Conservation (phyloP, 208 protist species). For the Leishmania guyanensis region DNA sequence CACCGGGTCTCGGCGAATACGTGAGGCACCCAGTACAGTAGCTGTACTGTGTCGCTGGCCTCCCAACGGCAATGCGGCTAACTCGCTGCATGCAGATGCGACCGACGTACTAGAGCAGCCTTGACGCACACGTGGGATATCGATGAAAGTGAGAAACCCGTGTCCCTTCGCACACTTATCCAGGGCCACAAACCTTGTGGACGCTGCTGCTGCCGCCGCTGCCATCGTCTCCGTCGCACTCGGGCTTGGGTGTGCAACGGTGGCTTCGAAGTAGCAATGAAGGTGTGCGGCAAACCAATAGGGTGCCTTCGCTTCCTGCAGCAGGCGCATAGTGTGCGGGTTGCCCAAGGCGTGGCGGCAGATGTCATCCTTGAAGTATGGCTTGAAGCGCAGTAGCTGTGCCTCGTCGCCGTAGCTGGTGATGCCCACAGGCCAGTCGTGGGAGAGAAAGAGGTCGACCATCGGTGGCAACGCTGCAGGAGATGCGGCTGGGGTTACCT, state of each 20-base stretch:
- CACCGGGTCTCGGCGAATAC: slow-evolving; percentile 61
- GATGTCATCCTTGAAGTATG: slow-evolving; percentile 90
- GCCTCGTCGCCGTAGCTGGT: slow-evolving; percentile 83
- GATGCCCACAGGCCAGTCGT: slow-evolving; percentile 93
- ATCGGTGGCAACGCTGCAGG: slow-evolving; percentile 5
- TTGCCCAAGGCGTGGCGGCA: slow-evolving; percentile 73
- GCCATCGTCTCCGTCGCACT: too few species aligned
- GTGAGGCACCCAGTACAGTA: slow-evolving; percentile 14
- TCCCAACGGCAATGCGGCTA: background rate
- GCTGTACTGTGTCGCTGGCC: background rate
- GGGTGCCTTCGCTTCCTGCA: slow-evolving; percentile 53
- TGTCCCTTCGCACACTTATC: slow-evolving; percentile 86
- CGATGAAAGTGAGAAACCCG: slow-evolving; percentile 83
- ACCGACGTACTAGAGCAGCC: background rate
- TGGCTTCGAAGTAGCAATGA: slow-evolving; percentile 87
- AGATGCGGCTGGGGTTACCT: background rate
- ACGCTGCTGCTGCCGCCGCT: slow-evolving; percentile 6
- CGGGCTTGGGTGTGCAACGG: slow-evolving; percentile 40
- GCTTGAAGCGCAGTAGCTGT: slow-evolving; percentile 82
- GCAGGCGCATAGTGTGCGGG: slow-evolving; percentile 74
- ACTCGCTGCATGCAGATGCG: background rate
- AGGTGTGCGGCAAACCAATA: slow-evolving; percentile 91
- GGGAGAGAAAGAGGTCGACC: slow-evolving; percentile 86
- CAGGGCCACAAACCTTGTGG: slow-evolving; percentile 75
- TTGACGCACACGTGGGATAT: slow-evolving; percentile 40